These are phyloP conservation scores for Drosera capensis DNA, from an alignment of 148 eudicot species.

Conservation along the genomic window DNA sequence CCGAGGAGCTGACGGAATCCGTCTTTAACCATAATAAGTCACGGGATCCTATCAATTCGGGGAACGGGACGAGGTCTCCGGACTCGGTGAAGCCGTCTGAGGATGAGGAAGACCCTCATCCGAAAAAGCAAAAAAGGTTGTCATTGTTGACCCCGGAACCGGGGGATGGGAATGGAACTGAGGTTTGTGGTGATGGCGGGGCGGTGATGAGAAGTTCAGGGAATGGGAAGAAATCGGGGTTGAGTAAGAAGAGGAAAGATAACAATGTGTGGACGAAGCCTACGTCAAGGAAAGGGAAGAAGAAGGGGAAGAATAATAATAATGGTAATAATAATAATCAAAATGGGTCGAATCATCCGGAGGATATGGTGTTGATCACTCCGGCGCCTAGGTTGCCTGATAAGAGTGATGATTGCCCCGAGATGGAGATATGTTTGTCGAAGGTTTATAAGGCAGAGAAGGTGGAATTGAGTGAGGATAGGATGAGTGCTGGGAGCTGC, in stretches of 20 bases:
- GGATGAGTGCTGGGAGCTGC: constrained; percentile 64
- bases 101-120: not conserved
- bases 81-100: no score
- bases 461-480: constrained; percentile 80
- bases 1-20: no score
- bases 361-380: constrained; percentile 38
- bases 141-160: not conserved
- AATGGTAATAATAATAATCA: constrained; percentile 7
- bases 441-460: constrained; percentile 85
- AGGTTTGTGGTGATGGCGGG: not conserved
- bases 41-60: no score
- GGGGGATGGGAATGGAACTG: not conserved
- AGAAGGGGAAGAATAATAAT: constrained; percentile 28
- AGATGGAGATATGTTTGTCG: constrained; percentile 49
- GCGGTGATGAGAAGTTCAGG: not conserved
- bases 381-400: constrained; percentile 65
- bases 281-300: constrained; percentile 44
- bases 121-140: not conserved
- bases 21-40: no score
- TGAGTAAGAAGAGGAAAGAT: constrained; percentile 34
- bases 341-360: constrained; percentile 16
- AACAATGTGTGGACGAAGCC: constrained; percentile 52
- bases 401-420: constrained; percentile 56
- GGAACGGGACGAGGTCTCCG: no score
- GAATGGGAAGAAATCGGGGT: not conserved